Evolutionary conservation across 78 protist species (phyloP).

Genomic region (Dictyostelium citrinum): DNA sequence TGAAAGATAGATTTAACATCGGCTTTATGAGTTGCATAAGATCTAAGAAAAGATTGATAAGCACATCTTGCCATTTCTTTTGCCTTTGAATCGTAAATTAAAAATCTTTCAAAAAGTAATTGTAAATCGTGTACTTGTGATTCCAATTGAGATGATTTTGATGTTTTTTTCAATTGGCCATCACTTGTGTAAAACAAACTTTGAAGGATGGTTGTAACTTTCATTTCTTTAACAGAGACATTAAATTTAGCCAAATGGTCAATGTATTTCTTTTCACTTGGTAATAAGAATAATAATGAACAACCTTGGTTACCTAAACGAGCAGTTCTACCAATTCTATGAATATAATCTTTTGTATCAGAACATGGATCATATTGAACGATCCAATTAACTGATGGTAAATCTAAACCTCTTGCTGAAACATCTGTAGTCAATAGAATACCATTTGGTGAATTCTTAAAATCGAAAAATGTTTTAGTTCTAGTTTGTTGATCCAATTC

Average conservation of each 20-base stretch:
- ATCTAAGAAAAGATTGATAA: conserved; percentile 85
- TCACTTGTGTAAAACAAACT: conserved; percentile 42
- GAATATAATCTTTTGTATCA: conserved; percentile 94
- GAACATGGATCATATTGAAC: conserved; percentile 95
- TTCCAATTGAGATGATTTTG: conserved; percentile 86
- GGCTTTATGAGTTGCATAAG: conserved; percentile 93
- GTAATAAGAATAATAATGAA: conserved; percentile 84
- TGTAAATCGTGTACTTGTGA: conserved; percentile 87
- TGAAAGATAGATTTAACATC: conserved; percentile 74
- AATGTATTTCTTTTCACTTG: conserved; percentile 79
- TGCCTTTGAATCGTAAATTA: conserved; percentile 39
- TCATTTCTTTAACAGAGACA: conserved; percentile 67
- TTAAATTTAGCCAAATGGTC: neutral
- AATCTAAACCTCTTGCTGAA: conserved; percentile 94
- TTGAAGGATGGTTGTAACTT: conserved; percentile 36
- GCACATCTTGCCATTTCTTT: conserved; percentile 65
- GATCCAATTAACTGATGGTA: conserved; percentile 92
- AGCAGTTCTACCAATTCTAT: conserved; percentile 99
- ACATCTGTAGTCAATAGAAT: conserved; percentile 92
- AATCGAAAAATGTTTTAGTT: conserved; percentile 69
- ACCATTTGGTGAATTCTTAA: conserved; percentile 81
- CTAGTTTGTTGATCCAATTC: conserved; percentile 88
- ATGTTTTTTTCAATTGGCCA: conserved; percentile 73
- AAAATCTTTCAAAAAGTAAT: conserved; percentile 24
- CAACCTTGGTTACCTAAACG: conserved; percentile 93